These are phyloP conservation scores for Tolypocladium sp. DNA, from an alignment of 2,329 filamentous ascomycete genomes.

Conservation along the genomic window DNA sequence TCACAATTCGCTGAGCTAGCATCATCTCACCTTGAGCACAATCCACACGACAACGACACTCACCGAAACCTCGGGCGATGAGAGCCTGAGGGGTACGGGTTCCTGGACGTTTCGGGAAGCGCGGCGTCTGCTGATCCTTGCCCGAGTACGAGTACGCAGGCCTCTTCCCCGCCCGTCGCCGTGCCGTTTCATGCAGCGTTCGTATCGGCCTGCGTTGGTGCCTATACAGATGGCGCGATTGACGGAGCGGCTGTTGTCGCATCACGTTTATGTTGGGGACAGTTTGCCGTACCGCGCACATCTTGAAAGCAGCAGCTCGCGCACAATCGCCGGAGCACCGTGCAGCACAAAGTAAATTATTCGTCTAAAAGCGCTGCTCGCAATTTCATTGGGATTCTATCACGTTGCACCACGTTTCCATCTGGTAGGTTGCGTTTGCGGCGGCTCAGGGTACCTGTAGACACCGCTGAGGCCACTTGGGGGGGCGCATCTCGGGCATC, in stretches of 20 bases:
- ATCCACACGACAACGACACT: neutral
- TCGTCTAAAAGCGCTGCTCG: neutral
- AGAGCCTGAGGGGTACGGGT: too few species aligned
- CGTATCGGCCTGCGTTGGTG: neutral
- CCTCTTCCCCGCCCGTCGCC: neutral
- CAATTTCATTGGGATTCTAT: neutral
- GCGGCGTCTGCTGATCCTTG: neutral
- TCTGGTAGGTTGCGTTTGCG: neutral
- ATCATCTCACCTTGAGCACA: neutral
- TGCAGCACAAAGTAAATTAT: neutral
- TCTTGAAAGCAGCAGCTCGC: neutral
- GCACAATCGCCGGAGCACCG: neutral
- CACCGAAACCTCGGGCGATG: neutral
- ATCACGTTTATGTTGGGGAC: neutral
- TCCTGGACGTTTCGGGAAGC: neutral
- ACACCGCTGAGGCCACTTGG: neutral
- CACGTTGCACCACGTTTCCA: neutral
- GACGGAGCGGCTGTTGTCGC: neutral
- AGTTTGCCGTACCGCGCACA: neutral
- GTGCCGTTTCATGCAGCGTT: neutral
- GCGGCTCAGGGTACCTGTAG: neutral
- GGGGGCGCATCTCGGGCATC: neutral
- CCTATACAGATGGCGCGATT: neutral
- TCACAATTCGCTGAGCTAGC: neutral
- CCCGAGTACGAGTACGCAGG: neutral